These are phyloP conservation scores for Colletotrichum spinosum DNA, from an alignment of 2,329 filamentous ascomycete species.

Conservation along the genomic window DNA sequence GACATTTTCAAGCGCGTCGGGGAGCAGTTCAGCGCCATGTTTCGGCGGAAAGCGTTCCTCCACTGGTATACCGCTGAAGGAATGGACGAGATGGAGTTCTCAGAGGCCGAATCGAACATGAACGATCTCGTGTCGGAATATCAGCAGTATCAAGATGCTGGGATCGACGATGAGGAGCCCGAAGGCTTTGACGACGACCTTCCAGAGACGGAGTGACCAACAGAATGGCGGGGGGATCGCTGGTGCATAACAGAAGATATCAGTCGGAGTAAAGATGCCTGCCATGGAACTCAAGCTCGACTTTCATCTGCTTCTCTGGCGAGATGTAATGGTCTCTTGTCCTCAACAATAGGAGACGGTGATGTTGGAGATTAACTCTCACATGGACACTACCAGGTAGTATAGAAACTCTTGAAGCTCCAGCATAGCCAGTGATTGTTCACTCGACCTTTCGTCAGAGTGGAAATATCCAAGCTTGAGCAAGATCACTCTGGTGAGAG, in stretches of 20 bases:
- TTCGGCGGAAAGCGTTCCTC: constrained; percentile 99
- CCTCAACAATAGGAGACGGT: no score
- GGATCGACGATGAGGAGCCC: constrained; percentile 89
- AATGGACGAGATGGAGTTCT: constrained; percentile 99
- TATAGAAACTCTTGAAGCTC: no score
- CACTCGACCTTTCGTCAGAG: no score
- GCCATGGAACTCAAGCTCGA: no score
- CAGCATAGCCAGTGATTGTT: no score
- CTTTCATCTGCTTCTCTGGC: no score
- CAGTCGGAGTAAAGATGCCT: no score
- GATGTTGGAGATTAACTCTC: no score
- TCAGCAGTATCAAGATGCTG: constrained; percentile 99
- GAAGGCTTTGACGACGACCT: constrained; percentile 93
- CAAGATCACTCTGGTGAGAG: no score
- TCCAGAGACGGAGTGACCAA: constrained; percentile 59
- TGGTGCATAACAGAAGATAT: neutral
- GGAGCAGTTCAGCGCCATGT: constrained; percentile 99
- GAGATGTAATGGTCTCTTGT: accelerated
- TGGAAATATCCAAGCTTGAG: no score
- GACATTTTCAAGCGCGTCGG: constrained; percentile 99
- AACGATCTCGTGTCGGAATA: constrained; percentile 99
- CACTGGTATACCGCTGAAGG: constrained; percentile 99
- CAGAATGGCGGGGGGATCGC: neutral
- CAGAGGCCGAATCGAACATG: constrained; percentile 99
- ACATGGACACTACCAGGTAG: no score